Evolutionary conservation across 306 rosid species (phyloP).

Genomic region (Trifolium repens): DNA sequence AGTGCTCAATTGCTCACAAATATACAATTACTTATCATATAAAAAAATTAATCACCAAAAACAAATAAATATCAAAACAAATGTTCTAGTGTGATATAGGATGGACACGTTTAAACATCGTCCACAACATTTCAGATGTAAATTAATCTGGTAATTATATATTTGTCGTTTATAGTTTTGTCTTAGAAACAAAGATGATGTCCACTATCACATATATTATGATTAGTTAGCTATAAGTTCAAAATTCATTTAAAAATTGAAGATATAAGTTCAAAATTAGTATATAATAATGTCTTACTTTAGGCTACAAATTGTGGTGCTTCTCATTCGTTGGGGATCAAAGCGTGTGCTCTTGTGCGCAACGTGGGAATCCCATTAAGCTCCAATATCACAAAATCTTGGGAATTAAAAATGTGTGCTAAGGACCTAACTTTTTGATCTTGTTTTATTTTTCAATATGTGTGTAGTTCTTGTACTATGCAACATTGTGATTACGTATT

Average conservation of each 20-base stretch:
- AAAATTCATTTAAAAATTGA: not conserved
- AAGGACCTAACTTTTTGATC: constrained; percentile 42
- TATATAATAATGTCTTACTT: constrained; percentile 42
- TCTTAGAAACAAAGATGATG: constrained; percentile 22
- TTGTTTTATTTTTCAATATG: too few species aligned
- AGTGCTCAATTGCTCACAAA: too few species aligned
- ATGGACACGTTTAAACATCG: not conserved
- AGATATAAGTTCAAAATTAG: constrained; percentile 14
- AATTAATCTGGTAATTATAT: constrained; percentile 13
- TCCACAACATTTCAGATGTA: constrained; percentile 27
- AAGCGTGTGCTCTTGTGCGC: constrained; percentile 45
- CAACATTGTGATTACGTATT: too few species aligned
- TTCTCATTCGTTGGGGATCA: constrained; percentile 30
- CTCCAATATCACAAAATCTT: constrained; percentile 44
- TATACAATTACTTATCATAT: too few species aligned
- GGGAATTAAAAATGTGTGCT: constrained; percentile 1
- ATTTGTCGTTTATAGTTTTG: constrained; percentile 7
- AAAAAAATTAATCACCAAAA: too few species aligned
- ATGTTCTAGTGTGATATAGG: not conserved
- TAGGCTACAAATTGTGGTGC: constrained; percentile 50
- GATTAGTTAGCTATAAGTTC: constrained; percentile 43
- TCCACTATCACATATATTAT: constrained; percentile 35
- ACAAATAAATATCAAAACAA: too few species aligned
- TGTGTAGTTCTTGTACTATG: too few species aligned
- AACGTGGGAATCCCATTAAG: constrained; percentile 54